phyloP scores from a whole-genome alignment of 2,329 filamentous ascomycete species.

The Albifimbria verrucaria region DNA sequence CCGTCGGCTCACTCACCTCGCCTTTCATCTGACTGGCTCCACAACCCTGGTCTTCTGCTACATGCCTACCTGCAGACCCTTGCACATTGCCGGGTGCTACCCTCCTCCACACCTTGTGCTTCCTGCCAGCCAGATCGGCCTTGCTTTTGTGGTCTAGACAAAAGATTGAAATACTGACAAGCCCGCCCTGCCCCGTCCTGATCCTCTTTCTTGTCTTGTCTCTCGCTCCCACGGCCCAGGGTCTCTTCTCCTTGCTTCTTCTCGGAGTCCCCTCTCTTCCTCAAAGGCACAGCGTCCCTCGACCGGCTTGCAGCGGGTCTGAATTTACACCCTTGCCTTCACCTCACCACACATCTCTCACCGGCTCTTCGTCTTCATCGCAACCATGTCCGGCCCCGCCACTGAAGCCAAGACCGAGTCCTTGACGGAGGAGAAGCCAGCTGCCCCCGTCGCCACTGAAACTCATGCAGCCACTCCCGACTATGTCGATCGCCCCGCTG shows the following conservation, averaged over 20 bases:
- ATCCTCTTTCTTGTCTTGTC: background rate
- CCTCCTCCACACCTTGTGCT: background rate
- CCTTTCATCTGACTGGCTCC: background rate
- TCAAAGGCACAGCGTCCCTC: too few relatives aligned
- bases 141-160: background rate
- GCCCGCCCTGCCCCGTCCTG: background rate
- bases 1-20: background rate
- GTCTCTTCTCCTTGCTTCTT: background rate
- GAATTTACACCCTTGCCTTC: too few relatives aligned
- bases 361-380: too few relatives aligned
- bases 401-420: too few relatives aligned
- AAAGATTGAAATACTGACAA: background rate
- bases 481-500: constrained; percentile 31
- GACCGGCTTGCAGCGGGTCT: too few relatives aligned
- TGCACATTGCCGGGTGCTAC: background rate
- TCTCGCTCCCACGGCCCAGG: background rate
- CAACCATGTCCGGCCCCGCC: constrained; percentile 1
- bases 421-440: constrained; percentile 2
- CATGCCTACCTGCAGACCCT: background rate
- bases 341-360: too few relatives aligned
- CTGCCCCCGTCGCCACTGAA: background rate
- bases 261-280: background rate
- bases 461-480: background rate
- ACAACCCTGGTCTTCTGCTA: background rate
- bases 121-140: background rate